Evolutionary conservation across 257 asterid genomes (phyloP), one percentile per base, ranked within the genome.

Genomic region (Scutellaria galericulata): DNA sequence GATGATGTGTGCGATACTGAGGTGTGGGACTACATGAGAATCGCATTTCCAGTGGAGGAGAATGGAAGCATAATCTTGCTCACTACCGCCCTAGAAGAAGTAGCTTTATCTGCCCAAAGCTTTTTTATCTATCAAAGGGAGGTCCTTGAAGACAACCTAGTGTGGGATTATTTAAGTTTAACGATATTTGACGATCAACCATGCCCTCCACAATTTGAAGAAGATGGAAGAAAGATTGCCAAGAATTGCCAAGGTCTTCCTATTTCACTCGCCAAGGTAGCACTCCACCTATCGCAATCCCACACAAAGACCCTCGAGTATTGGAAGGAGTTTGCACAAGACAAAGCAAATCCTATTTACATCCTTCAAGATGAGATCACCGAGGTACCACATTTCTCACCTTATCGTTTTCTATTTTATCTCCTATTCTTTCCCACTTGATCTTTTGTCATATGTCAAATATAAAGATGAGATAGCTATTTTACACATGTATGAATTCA

Each of bases 211-310:
- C 22, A 14, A 4, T 27, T 60, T 7, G 48, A 60, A 27, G 15
- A 35, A 60, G 66, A 7, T 7, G 66, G 66, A 0, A 37, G 39
- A 27, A 60, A 39, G 39, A 60, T 60, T 35, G 13, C 66, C 8
- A 31, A 35, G 12, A 60, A 60, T 0, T 60, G 66, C 8, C 47
- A 60, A 60, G 66, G 66, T n/a, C 66, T 60, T 60, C 46, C 47
- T 60, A 45, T 60, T 13, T 2, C 39, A 3, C n/a, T 60, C 24
- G 10, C n/a, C 66, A 60, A 22, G 2, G 5, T 60, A 35, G 27
- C 66, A 11, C 7, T 35, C 39, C 47, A 13, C 27, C 22, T 60
- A 6, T 37, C 27, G 5, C 7, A 37, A 6, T 20, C 66, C 7
- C 24, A 60, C 18, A 18, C 18, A 24, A 60, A 35, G n/a, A 60